Base-by-base conservation (phyloP, 495 filamentous ascomycete genomes). In the Aspergillus egyptiacus region DNA sequence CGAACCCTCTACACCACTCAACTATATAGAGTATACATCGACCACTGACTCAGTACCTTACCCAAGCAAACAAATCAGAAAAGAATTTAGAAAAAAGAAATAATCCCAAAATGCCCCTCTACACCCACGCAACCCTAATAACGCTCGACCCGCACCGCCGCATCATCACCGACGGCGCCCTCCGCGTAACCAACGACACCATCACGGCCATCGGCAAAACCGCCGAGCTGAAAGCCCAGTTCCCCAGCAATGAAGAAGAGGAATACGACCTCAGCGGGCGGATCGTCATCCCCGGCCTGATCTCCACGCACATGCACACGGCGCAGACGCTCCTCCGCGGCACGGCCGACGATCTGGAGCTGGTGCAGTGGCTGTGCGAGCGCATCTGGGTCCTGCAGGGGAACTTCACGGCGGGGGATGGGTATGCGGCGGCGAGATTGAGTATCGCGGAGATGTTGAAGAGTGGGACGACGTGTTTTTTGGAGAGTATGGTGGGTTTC, bases 391-490 rank as follows among this genome's bases (percentile, higher is more conserved):
- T 70, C 17, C 61, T 77, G 7, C 70, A 77, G 57, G 67, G 67
- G 6, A 69, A 67, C 40, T 75, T 73, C 41, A 65, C 60, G 0
- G 58, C 55, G 17, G 66, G 68, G 9, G 72, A 77, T 61, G 74
- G 71, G 11, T 72, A 72, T 58, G 65, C 67, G 8, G 72, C 72
- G 2, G 74, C 73, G 2, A 42, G 65, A 19, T 46, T 76, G 36
- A 74, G 67, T 46, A 74, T 76, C 27, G 71, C 61, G 0, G 72
- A 77, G 51, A 77, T 76, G 74, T 53, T 77, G 46, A 69, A 70
- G 50, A 68, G 63, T 2, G 74, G 74, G 1, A 77, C 74, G 8
- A 77, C 74, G 30, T 75, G 70, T 52, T 77, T 77, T 50, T 51
- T 77, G 30, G 74, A 77, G 54, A 67, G 67, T 41, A 76, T 77